Evolutionary conservation across 495 filamentous ascomycete species (phyloP).

Genomic region (Penicillium flavigenum): DNA sequence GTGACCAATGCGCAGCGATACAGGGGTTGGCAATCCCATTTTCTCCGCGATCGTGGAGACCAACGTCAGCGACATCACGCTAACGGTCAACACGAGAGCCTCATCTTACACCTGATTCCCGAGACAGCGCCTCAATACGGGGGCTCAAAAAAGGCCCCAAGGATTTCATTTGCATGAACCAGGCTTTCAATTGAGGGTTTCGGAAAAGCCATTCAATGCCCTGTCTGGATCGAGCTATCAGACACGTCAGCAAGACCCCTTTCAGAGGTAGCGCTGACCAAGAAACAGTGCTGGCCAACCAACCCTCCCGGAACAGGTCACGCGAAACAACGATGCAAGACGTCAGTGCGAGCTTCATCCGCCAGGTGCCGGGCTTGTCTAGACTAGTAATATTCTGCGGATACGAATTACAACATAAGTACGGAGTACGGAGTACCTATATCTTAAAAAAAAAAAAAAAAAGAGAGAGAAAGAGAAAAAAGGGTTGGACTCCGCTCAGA

Average conservation of each 20-base stretch:
- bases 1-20: not conserved
- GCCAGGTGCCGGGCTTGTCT: slow-evolving; percentile 5
- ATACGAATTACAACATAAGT: not conserved
- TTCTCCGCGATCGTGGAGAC: not conserved
- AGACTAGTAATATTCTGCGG: not conserved
- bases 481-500: slow-evolving; percentile 3
- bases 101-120: slow-evolving; percentile 1
- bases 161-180: slow-evolving; percentile 13
- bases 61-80: not conserved
- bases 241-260: slow-evolving; percentile 21
- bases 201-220: not conserved
- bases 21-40: not conserved
- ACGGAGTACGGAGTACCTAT: not conserved
- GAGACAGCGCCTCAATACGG: not conserved
- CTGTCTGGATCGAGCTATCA: slow-evolving; percentile 7
- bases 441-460: not conserved
- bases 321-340: slow-evolving; percentile 4
- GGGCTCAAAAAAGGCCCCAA: not conserved
- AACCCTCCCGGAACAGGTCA: not conserved
- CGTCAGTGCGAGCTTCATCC: slow-evolving; percentile 8
- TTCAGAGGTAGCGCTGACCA: slow-evolving; percentile 11
- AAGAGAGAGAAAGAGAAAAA: not conserved
- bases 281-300: not conserved
- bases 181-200: not conserved
- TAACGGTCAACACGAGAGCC: slow-evolving; percentile 6